Evolutionary conservation across 495 filamentous ascomycete species (phyloP).

Genomic region (Coniosporium apollinis): DNA sequence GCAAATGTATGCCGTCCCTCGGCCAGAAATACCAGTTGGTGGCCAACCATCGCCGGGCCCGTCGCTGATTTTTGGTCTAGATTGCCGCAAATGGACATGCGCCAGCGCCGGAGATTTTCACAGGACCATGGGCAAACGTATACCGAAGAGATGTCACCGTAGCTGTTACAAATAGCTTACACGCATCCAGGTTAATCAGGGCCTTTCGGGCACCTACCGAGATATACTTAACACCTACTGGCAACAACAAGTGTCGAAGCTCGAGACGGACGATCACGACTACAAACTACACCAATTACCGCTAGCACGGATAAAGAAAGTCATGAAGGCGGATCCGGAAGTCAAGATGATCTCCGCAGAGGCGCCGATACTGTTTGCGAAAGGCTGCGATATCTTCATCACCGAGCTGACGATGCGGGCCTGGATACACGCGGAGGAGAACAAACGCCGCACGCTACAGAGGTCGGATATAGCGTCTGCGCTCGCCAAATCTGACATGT

Average conservation of each 20-base stretch:
- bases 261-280: conserved; percentile 89
- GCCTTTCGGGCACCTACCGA: conserved; percentile 78
- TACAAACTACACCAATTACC: conserved; percentile 96
- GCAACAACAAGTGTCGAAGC: conserved; percentile 90
- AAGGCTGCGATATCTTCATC: conserved; percentile 98
- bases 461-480: conserved; percentile 92
- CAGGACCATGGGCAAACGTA: conserved; percentile 91
- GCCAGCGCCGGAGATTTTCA: conserved; percentile 73
- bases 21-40: too few relatives aligned
- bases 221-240: conserved; percentile 97
- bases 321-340: conserved; percentile 98
- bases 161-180: conserved; percentile 4
- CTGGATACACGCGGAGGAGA: conserved; percentile 99
- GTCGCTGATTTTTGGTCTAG: too few relatives aligned
- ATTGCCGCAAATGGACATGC: conserved; percentile 54
- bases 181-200: conserved; percentile 66
- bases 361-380: conserved; percentile 93
- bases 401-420: conserved; percentile 98
- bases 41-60: too few relatives aligned
- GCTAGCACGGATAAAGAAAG: conserved; percentile 94
- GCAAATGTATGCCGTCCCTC: conserved; percentile 57
- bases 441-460: conserved; percentile 90
- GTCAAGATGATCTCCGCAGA: conserved; percentile 99
- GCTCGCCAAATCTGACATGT: conserved; percentile 96
- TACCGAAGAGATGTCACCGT: conserved; percentile 7